Percentiles rank a stretch among this genome's conserved stretches.
These are phyloP conservation scores for Clonostachys solani DNA, from an alignment of 2,329 filamentous ascomycete species.

Conservation along the genomic window DNA sequence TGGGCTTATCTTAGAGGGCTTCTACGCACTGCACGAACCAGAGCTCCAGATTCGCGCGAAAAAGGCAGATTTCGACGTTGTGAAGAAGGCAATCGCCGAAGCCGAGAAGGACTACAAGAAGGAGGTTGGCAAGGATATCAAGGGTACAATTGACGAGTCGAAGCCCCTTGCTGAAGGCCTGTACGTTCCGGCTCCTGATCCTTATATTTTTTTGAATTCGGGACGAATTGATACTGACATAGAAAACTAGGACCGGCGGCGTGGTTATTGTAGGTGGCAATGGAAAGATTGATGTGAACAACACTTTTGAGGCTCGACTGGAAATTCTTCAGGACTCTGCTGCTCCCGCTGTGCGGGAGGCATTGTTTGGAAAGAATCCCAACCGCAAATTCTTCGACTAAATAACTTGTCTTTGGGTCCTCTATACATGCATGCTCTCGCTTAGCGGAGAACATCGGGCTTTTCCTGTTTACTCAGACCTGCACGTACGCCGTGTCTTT, in stretches of 20 bases:
- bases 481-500: too few species aligned
- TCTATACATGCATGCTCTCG: too few species aligned
- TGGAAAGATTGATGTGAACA: slow-evolving; percentile 98
- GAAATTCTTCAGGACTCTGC: slow-evolving; percentile 79
- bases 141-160: slow-evolving; percentile 71
- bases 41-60: slow-evolving; percentile 71
- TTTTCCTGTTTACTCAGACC: too few species aligned
- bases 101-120: slow-evolving; percentile 83
- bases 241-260: slow-evolving; percentile 67
- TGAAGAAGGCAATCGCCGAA: slow-evolving; percentile 73
- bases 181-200: slow-evolving; percentile 50
- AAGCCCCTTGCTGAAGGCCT: slow-evolving; percentile 75
- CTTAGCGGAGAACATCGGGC: too few species aligned
- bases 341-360: slow-evolving; percentile 78
- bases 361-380: slow-evolving; percentile 88
- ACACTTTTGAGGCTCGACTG: slow-evolving; percentile 92
- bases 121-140: slow-evolving; percentile 64
- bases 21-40: slow-evolving; percentile 82
- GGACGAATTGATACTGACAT: neutral
- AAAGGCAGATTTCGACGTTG: slow-evolving; percentile 71
- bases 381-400: slow-evolving; percentile 97
- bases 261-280: slow-evolving; percentile 73
- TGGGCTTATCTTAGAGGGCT: slow-evolving; percentile 80
- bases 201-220: neutral
- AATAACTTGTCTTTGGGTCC: slow-evolving; percentile 8